Conservation (phyloP, 192 early-diverging fungal species). For the Backusella circina region DNA sequence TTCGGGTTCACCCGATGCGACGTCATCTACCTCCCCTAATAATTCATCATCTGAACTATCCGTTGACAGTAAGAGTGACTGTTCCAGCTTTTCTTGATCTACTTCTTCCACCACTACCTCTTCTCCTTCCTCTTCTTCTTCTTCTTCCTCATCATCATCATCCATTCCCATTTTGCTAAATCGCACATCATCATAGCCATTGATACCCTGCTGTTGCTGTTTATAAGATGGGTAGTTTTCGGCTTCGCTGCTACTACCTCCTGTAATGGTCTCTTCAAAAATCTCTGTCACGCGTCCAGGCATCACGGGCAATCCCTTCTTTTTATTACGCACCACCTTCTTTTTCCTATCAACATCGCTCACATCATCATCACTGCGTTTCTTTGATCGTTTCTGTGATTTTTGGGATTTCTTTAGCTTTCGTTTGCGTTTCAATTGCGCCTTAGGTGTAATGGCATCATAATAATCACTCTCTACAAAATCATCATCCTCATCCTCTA, state of each 20-base stretch:
- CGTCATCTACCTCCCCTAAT: neutral
- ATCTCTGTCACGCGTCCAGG: neutral
- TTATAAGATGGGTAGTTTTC: neutral
- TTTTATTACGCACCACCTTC: neutral
- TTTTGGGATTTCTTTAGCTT: neutral
- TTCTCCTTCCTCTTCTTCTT: neutral
- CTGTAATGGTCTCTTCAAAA: neutral
- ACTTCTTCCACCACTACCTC: neutral
- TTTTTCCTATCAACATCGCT: neutral
- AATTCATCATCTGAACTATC: conserved; percentile 12
- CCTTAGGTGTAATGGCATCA: neutral
- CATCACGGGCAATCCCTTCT: neutral
- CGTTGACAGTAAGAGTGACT: neutral
- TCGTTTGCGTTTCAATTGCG: neutral
- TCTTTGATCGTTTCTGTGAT: neutral
- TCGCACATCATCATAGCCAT: neutral
- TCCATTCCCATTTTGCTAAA: neutral
- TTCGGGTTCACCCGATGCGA: neutral
- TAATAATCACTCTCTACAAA: conserved; percentile 18
- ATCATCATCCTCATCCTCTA: neutral
- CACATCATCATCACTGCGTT: neutral
- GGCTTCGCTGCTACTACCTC: neutral
- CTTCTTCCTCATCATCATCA: neutral
- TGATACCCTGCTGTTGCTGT: neutral
- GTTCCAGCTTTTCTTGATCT: conserved; percentile 8